Evolutionary conservation across 441 rosid species (phyloP), one percentile per base, ranked within the genome.

Genomic region (Isatis lusitanica): DNA sequence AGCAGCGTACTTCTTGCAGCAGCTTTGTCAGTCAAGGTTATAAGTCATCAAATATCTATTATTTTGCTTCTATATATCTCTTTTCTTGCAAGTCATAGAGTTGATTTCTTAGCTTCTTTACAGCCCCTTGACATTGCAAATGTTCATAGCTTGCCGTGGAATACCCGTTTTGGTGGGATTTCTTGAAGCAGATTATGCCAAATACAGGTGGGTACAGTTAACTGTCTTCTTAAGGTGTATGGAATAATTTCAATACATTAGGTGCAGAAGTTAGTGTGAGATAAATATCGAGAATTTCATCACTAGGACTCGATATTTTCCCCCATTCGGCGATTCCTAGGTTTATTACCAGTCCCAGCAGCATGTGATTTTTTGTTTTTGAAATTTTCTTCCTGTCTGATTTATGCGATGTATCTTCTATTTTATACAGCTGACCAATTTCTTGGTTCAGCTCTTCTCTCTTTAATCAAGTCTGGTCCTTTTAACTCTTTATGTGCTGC

Each of bases 21-120:
- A 93, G 85, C 97, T 96, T 71, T 96, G 99, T 77, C 97, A 88
- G 73, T 96, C 98, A 81, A 93, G 98, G 99, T 96, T 68, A 65
- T 43, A 42, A 63, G 51, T 74, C 73, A 30, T 70, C 61, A 60
- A 33, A 52, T 64, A 60, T 47, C 63, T 56, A 2, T 52, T 57
- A 46, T 40, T 52, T 65, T 71, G 42, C 56, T 51, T 74, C 71
- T 36, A 9, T 56, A 42, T 51, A 26, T 24, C 1, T 36, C 10
- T 17, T 15, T 74, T 48, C 6, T 16, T 72, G 42, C 16, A 59
- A 50, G 73, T 28, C 77, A 80, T 52, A 39, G 69, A 71, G 68
- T 21, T 83, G 74, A 85, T 44, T 42, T 36, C 66, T 24, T 63
- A 58, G 63, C 57, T 73, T 78, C 70, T 80, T 35, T 78, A 76